Base-by-base conservation (phyloP, 2,329 filamentous ascomycete species). In the Colletotrichum zoysiae region DNA sequence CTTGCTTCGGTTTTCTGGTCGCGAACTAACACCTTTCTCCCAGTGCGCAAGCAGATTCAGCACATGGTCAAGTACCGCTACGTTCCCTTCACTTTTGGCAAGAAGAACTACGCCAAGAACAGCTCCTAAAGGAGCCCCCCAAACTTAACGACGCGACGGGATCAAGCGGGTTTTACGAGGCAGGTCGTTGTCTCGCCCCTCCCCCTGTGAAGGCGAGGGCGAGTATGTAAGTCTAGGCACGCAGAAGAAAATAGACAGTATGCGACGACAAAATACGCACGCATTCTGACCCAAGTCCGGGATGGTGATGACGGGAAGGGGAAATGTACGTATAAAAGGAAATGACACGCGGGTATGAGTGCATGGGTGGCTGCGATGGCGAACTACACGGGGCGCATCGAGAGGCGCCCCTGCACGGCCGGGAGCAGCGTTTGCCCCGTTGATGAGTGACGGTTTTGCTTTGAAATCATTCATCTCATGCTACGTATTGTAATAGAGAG, bases 11-110 rank as follows among this genome's bases (percentile, higher is more conserved):
- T 16, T 20, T 26, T 30, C 62, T 50, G 67, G 56, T 40, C 60
- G 44, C 48, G 58, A 33, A 64, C 57, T 59, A 55, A 61, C 60
- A 73, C 35, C 30, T 44, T 16, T 55, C 55, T n/a, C 30, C 40
- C 77, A 97, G 95, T 99, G 96, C 91, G 96, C 84, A 94, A 96
- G 87, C 96, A 99, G 86, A 99, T 99, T 78, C 96, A 99, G 86
- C 96, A 98, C 86, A 99, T 99, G 96, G 95, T 99, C 89, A 99
- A 98, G 87, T 99, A 98, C 87, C 94, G 95, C 84, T 99, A 97
- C 81, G 95, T 97, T 40, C 95, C 95, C 51, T 97, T 98, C 85
- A 92, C 93, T 51, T 90, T 97, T 76, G 95, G 95, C 83, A 98
- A 98, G 89, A 88, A 93, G 75, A 91, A 89, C 80, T 97, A 96